Percentiles rank a stretch among this genome's conserved stretches.
Conservation (phyloP, 2,329 filamentous ascomycete species). For the Didymosphaeria variabile region DNA sequence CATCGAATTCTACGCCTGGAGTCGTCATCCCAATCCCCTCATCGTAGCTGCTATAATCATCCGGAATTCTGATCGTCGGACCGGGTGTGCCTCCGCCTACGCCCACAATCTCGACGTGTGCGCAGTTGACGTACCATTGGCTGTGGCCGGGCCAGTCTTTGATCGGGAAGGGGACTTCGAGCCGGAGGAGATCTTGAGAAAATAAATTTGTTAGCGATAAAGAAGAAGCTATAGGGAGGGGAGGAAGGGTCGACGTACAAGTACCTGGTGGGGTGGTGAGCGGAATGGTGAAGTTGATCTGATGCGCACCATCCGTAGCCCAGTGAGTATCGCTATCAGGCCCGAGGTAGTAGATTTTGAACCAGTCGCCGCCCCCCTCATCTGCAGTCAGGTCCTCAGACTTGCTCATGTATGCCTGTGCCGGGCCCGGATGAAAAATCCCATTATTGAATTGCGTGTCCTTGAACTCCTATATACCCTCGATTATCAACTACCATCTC, state of each 20-base stretch:
- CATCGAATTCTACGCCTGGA: constrained; percentile 13
- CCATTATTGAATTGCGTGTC: constrained; percentile 13
- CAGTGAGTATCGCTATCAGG: constrained; percentile 11
- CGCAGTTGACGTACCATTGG: constrained; percentile 24
- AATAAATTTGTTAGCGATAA: not conserved
- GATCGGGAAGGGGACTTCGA: constrained; percentile 18
- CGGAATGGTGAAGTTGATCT: constrained; percentile 18
- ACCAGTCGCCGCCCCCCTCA: constrained; percentile 20
- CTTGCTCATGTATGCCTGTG: constrained; percentile 19
- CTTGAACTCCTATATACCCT: not conserved
- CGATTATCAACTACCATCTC: too few species aligned
- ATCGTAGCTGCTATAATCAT: constrained; percentile 15
- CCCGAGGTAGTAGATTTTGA: constrained; percentile 20
- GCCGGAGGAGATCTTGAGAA: constrained; percentile 17
- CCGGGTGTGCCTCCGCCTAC: constrained; percentile 18
- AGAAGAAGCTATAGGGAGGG: too few species aligned
- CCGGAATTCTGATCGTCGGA: constrained; percentile 16
- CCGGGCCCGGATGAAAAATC: constrained; percentile 19
- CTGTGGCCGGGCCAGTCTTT: constrained; percentile 17
- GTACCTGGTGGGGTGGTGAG: constrained; percentile 13
- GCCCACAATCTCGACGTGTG: constrained; percentile 20
- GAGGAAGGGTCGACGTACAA: constrained; percentile 5
- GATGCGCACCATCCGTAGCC: constrained; percentile 10
- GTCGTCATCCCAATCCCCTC: constrained; percentile 14
- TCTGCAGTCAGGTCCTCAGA: constrained; percentile 13